These are phyloP conservation scores for Linum trigynum DNA, from an alignment of 345 rosid species.

Conservation along the genomic window DNA sequence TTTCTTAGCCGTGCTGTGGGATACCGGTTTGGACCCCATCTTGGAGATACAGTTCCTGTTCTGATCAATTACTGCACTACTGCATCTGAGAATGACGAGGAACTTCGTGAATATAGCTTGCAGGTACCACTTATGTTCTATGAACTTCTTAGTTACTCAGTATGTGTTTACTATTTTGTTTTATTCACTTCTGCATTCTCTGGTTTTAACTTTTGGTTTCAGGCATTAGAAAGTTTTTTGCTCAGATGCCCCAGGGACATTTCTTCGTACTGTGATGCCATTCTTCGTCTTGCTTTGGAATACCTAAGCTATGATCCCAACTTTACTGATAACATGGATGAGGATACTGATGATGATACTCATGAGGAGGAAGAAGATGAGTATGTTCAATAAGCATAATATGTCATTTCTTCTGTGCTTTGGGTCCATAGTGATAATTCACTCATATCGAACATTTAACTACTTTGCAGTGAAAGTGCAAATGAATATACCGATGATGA, in stretches of 20 bases:
- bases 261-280: conserved; percentile 65
- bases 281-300: conserved; percentile 75
- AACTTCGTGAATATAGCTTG: conserved; percentile 97
- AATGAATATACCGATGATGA: conserved; percentile 99
- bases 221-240: conserved; percentile 95
- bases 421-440: conserved; percentile 17
- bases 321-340: conserved; percentile 98
- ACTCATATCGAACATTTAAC: conserved; percentile 10
- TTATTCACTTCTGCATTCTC: not conserved
- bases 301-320: conserved; percentile 96
- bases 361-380: conserved; percentile 96
- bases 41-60: conserved; percentile 85
- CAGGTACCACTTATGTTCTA: conserved; percentile 42
- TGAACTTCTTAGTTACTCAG: not conserved
- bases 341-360: conserved; percentile 88
- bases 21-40: conserved; percentile 97
- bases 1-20: conserved; percentile 90
- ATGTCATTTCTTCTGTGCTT: conserved; percentile 9
- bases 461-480: conserved; percentile 77
- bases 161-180: not conserved
- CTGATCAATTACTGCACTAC: conserved; percentile 75
- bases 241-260: conserved; percentile 96
- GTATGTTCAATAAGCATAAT: conserved; percentile 40
- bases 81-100: conserved; percentile 98
- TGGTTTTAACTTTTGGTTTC: conserved; percentile 17